A percentile compares a stretch with the other conserved stretches of the same genome.
phyloP scores from a whole-genome alignment of 1,284 basidiomycete species.

The Schizophyllum commune region DNA sequence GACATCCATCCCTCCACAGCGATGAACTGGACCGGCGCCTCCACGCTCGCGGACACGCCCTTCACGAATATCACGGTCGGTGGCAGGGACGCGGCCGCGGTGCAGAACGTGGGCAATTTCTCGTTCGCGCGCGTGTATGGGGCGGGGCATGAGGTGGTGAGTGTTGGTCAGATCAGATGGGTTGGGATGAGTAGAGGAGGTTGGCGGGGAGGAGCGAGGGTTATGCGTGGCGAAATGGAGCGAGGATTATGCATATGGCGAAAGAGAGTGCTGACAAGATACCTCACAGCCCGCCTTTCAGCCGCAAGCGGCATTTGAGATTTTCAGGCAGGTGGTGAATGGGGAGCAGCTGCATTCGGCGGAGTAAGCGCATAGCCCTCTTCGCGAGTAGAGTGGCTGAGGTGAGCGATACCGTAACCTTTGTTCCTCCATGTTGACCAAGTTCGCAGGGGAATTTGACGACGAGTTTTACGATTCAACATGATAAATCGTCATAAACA shows the following conservation, averaged over 20 bases:
- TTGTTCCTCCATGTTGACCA: too few species aligned
- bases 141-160: constrained; percentile 53
- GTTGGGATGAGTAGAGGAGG: too few species aligned
- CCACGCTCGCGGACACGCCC: constrained; percentile 22
- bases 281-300: constrained; percentile 45
- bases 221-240: too few species aligned
- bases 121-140: constrained; percentile 52
- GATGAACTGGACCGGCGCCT: constrained; percentile 6
- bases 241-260: too few species aligned
- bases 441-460: too few species aligned
- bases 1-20: too few species aligned
- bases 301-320: constrained; percentile 45
- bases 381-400: too few species aligned
- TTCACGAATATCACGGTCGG: constrained; percentile 53
- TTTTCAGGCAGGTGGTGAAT: constrained; percentile 47
- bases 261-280: background rate
- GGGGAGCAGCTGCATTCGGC: constrained; percentile 50
- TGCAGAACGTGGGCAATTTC: constrained; percentile 60
- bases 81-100: constrained; percentile 42
- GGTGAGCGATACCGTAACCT: too few species aligned
- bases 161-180: too few species aligned
- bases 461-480: too few species aligned
- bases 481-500: too few species aligned
- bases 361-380: background rate
- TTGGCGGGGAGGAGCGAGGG: too few species aligned